Conservation (phyloP, 306 rosid genomes). For the Crotalaria pallida region DNA sequence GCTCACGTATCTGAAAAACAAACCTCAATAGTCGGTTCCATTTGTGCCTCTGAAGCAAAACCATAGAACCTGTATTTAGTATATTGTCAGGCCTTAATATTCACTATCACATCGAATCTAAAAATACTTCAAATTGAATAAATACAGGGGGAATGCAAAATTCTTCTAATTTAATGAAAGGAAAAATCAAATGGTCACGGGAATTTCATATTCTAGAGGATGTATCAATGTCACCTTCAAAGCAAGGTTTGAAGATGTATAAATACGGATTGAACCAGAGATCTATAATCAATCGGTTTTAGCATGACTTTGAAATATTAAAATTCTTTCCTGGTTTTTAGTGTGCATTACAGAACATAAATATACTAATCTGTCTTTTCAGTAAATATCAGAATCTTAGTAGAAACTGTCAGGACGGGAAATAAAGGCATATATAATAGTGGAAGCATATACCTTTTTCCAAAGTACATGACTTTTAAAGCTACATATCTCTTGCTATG, state of each 20-base stretch:
- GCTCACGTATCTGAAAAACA: slow-evolving; percentile 3
- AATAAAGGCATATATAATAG: slow-evolving; percentile 13
- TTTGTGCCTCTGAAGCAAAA: slow-evolving; percentile 89
- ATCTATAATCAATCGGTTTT: neutral
- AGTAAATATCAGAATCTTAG: neutral
- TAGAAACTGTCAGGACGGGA: slow-evolving; percentile 6
- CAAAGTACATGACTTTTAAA: slow-evolving; percentile 83
- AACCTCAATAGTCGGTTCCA: slow-evolving; percentile 92
- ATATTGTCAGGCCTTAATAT: neutral
- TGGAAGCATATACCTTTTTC: slow-evolving; percentile 56
- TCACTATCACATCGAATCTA: neutral
- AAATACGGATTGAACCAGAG: neutral
- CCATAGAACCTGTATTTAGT: slow-evolving; percentile 73
- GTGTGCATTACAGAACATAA: neutral
- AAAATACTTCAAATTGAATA: neutral
- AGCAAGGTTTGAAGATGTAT: slow-evolving; percentile 12
- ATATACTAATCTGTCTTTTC: neutral
- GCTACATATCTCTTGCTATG: slow-evolving; percentile 78
- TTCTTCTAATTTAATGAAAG: slow-evolving; percentile 9
- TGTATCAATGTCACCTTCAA: slow-evolving; percentile 10
- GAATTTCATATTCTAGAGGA: slow-evolving; percentile 10
- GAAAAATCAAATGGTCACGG: neutral
- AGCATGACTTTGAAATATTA: slow-evolving; percentile 3
- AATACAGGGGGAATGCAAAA: neutral
- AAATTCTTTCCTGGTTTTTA: neutral